Evolutionary conservation across 208 protist species (phyloP), one percentile per base, ranked within the genome.

Genomic region (Leishmania turanica): DNA sequence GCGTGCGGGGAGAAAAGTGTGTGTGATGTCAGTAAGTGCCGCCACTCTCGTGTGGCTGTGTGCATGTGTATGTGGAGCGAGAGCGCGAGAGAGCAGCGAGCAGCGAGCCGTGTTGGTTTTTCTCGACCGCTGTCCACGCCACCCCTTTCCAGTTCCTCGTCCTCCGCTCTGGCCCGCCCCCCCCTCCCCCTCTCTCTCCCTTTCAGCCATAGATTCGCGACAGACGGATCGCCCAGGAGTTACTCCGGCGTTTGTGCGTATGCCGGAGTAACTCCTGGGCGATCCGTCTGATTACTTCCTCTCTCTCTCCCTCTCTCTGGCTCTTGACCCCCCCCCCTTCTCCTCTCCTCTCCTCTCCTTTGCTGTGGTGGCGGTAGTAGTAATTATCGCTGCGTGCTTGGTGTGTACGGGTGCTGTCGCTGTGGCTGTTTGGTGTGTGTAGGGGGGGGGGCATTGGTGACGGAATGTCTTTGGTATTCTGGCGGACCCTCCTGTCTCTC

Each of bases 201-300:
- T 58, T 17, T 42, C 40, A 8, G 7, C 73, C 47, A 77, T 65
- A 77, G 73, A 77, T 64, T 77, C n/a, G 31, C 37, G n/a, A 77
- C 9, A 62, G 11, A 77, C 4, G 73, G 37, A 64, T 56, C 31
- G 31, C 47, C 37, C 8, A 21, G 45, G 42, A 49, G 45, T 8
- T 77, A 73, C 68, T 34, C 17, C 6, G 40, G 40, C 11, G 68
- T 19, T 54, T 47, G 68, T 53, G 7, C 7, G 9, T 75, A 45
- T 21, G 31, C 51, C 1, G 7, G 71, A n/a, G 71, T 62, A 47
- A 62, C 4, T 75, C n/a, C n/a, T n/a, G n/a, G n/a, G n/a, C n/a
- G n/a, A n/a, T n/a, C 62, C 9, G 62, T 40, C 62, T 31, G 62
- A 66, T 21, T 13, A 17, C 27, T 21, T 37, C 37, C 54, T 34